phyloP scores from a whole-genome alignment of 768 basidiomycete genomes.

The Boletus edulis region DNA sequence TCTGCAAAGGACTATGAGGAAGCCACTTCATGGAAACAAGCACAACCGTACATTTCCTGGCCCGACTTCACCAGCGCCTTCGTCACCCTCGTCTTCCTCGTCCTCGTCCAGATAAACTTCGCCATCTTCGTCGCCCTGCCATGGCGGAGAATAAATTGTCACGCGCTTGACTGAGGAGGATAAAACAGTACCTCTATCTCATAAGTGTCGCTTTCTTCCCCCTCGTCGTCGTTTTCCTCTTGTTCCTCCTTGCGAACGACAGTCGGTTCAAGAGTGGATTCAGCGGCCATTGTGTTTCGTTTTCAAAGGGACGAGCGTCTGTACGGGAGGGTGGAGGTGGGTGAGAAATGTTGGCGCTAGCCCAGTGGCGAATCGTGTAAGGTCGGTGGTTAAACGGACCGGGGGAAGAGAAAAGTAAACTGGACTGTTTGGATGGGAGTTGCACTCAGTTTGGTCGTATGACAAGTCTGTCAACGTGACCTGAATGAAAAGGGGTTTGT shows the following conservation, averaged over 20 bases:
- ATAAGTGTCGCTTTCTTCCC: slow-evolving; percentile 30
- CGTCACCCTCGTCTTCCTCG: slow-evolving; percentile 16
- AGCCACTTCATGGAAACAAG: neutral
- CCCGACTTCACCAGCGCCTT: neutral
- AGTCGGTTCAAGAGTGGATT: slow-evolving; percentile 17
- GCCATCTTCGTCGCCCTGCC: slow-evolving; percentile 21
- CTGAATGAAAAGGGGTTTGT: slow-evolving; percentile 3
- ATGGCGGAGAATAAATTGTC: neutral
- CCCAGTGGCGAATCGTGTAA: slow-evolving; percentile 3
- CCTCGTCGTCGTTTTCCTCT: slow-evolving; percentile 10
- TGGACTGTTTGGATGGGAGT: neutral
- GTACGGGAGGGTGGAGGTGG: neutral
- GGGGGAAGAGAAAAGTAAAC: slow-evolving; percentile 3
- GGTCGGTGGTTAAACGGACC: slow-evolving; percentile 11
- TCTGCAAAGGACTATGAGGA: slow-evolving; percentile 13
- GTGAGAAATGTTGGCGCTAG: slow-evolving; percentile 7
- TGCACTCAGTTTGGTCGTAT: neutral
- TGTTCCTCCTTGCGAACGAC: neutral
- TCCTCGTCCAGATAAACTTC: slow-evolving; percentile 15
- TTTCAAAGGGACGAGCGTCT: neutral
- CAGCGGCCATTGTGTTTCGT: slow-evolving; percentile 18
- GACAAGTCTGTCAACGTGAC: slow-evolving; percentile 2
- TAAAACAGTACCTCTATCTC: slow-evolving; percentile 20
- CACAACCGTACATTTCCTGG: slow-evolving; percentile 11
- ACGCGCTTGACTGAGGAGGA: neutral